Conservation (phyloP, 129 eudicot species). For the Chrysanthemum seticuspe region DNA sequence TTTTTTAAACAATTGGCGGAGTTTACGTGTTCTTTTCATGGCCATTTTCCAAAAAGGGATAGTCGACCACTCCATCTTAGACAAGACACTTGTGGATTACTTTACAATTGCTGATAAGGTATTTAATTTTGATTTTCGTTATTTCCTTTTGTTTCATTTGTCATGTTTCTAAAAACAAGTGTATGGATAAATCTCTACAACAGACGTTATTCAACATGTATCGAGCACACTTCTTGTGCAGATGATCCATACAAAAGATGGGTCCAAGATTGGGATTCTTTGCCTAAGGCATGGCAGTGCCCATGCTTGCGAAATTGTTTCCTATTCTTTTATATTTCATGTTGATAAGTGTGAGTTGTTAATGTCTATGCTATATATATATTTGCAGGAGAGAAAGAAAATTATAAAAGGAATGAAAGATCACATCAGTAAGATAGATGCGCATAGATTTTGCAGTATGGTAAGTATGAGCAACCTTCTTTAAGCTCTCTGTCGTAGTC, state of each 20-base stretch:
- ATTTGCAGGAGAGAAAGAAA: conserved; percentile 80
- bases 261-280: conserved; percentile 67
- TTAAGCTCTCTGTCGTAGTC: background rate
- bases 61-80: conserved; percentile 88
- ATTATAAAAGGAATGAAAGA: conserved; percentile 87
- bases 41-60: conserved; percentile 92
- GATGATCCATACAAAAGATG: conserved; percentile 84
- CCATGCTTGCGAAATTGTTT: conserved; percentile 40
- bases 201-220: conserved; percentile 80
- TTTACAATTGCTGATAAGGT: conserved; percentile 81
- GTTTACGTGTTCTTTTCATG: conserved; percentile 74
- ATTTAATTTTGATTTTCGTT: background rate
- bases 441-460: conserved; percentile 72
- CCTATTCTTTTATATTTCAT: background rate
- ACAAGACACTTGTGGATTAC: conserved; percentile 72
- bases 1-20: conserved; percentile 48
- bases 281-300: conserved; percentile 93
- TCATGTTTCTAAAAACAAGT: conserved; percentile 26
- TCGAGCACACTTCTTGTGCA: conserved; percentile 79
- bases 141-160: background rate
- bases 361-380: background rate
- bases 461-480: conserved; percentile 31
- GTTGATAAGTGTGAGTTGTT: no score
- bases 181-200: conserved; percentile 68
- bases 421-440: conserved; percentile 73